phyloP scores from a whole-genome alignment of 331 rosid species.

The Quercus phellos region DNA sequence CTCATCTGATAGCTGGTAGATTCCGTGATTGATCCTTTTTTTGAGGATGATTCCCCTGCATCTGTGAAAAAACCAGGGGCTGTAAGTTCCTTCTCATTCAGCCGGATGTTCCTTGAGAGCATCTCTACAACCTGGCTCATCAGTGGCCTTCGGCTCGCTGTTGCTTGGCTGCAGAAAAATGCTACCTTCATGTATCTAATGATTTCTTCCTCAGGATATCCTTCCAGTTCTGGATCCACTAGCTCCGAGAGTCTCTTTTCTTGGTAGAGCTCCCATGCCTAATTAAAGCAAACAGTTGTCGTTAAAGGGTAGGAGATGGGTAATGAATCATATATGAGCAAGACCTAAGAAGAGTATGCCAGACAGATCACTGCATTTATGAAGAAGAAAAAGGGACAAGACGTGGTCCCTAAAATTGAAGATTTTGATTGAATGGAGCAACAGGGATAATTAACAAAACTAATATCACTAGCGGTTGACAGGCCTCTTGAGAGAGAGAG shows the following conservation, averaged over 20 bases:
- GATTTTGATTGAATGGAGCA: neutral
- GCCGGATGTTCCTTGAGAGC: slow-evolving; percentile 66
- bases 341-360: neutral
- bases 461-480: neutral
- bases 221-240: slow-evolving; percentile 59
- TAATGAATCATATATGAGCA: neutral
- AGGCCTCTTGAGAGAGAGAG: neutral
- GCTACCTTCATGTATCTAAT: slow-evolving; percentile 82
- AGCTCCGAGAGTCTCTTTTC: slow-evolving; percentile 63
- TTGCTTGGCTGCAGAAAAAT: slow-evolving; percentile 80
- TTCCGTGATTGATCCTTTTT: slow-evolving; percentile 19
- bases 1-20: slow-evolving; percentile 37
- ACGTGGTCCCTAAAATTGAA: neutral
- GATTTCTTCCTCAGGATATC: slow-evolving; percentile 61
- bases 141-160: slow-evolving; percentile 67
- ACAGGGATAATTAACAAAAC: neutral
- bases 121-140: slow-evolving; percentile 76
- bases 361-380: neutral
- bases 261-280: slow-evolving; percentile 92
- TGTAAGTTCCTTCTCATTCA: slow-evolving; percentile 67
- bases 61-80: slow-evolving; percentile 73
- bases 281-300: slow-evolving; percentile 3
- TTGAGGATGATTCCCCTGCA: slow-evolving; percentile 35
- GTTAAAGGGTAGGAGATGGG: neutral
- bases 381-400: neutral